These are phyloP conservation scores for Termitomyces heimii DNA, from an alignment of 768 basidiomycete species.

Conservation along the genomic window DNA sequence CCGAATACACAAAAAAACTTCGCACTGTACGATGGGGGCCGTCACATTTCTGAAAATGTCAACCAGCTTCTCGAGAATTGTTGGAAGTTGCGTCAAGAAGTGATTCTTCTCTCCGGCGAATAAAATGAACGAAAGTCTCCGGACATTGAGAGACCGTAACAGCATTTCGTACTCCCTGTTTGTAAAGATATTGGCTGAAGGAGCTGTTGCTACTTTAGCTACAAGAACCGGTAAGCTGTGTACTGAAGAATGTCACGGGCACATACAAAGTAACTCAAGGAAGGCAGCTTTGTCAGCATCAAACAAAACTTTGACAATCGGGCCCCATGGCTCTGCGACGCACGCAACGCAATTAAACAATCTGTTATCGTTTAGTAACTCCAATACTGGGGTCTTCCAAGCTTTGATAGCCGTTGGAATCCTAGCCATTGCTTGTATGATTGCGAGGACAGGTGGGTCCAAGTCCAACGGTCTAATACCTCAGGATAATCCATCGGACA, in stretches of 20 bases:
- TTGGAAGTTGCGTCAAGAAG: constrained; percentile 83
- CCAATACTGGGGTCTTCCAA: constrained; percentile 77
- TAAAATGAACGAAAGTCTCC: constrained; percentile 83
- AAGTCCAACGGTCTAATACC: constrained; percentile 66
- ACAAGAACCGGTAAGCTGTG: constrained; percentile 2
- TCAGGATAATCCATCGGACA: constrained; percentile 8
- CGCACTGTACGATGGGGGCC: constrained; percentile 83
- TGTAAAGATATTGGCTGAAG: constrained; percentile 95
- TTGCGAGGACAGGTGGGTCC: constrained; percentile 57
- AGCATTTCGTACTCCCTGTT: constrained; percentile 94
- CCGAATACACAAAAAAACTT: constrained; percentile 91
- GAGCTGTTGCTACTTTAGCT: constrained; percentile 77
- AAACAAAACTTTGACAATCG: constrained; percentile 73
- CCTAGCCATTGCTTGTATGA: constrained; percentile 74
- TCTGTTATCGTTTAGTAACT: constrained; percentile 79
- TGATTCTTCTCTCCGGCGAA: constrained; percentile 88
- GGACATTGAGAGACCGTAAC: constrained; percentile 76
- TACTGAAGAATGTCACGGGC: background rate
- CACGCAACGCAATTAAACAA: constrained; percentile 73
- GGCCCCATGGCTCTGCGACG: constrained; percentile 62
- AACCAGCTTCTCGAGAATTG: constrained; percentile 95
- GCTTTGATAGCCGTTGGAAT: constrained; percentile 74
- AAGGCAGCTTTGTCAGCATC: constrained; percentile 85
- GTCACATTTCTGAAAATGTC: constrained; percentile 80
- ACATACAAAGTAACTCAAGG: constrained; percentile 73